phyloP scores from a whole-genome alignment of 345 rosid genomes.

The Physaria fendleri region DNA sequence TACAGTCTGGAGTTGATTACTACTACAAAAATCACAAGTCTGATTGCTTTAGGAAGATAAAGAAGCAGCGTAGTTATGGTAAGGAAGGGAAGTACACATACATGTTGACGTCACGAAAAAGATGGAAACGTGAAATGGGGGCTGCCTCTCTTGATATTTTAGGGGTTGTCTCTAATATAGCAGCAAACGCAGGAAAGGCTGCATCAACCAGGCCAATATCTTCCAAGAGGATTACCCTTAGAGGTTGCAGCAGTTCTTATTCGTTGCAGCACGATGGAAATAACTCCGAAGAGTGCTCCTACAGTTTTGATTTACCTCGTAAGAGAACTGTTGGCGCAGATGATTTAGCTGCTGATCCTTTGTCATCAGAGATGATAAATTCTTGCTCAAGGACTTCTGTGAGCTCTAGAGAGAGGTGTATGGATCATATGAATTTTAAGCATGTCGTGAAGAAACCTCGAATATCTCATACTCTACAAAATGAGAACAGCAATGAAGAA shows the following conservation, averaged over 20 bases:
- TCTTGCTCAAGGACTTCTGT: conserved; percentile 68
- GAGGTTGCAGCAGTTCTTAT: conserved; percentile 42
- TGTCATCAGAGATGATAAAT: conserved; percentile 83
- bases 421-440: conserved; percentile 40
- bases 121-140: conserved; percentile 60
- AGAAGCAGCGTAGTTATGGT: conserved; percentile 52
- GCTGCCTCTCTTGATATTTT: conserved; percentile 71
- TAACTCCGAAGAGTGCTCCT: conserved; percentile 41
- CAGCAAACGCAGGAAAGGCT: conserved; percentile 54
- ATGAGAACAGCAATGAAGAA: conserved; percentile 37
- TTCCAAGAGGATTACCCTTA: conserved; percentile 39
- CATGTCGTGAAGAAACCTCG: conserved; percentile 40
- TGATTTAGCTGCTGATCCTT: conserved; percentile 74
- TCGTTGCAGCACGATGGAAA: conserved; percentile 34
- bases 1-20: no score
- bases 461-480: conserved; percentile 44
- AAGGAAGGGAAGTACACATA: conserved; percentile 53
- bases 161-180: conserved; percentile 70
- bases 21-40: conserved; percentile 98
- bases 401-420: conserved; percentile 45
- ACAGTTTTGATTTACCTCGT: conserved; percentile 47
- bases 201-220: conserved; percentile 31
- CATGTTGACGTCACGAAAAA: conserved; percentile 57
- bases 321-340: conserved; percentile 79
- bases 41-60: conserved; percentile 74